Conservation (phyloP, 192 early-diverging fungal species). For the Kappamyces sp. region DNA sequence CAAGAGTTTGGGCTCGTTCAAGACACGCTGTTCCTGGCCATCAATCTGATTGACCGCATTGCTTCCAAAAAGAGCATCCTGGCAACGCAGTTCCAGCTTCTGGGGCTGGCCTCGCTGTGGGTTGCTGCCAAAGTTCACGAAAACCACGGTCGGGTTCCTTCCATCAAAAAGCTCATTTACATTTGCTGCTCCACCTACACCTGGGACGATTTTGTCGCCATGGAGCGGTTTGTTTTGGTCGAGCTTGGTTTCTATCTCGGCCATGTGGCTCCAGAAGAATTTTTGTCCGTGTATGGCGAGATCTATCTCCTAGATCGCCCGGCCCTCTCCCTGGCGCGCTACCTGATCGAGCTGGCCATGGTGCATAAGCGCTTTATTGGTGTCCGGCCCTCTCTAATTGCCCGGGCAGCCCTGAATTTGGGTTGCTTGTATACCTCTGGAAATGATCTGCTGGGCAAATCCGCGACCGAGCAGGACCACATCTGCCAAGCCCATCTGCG, state of each 20-base stretch:
- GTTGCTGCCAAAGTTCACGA: slow-evolving; percentile 57
- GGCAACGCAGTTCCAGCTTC: slow-evolving; percentile 38
- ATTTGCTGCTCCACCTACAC: slow-evolving; percentile 35
- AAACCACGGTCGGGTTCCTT: slow-evolving; percentile 54
- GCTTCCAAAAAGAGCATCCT: slow-evolving; percentile 29
- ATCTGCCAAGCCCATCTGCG: not conserved
- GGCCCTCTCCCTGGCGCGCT: slow-evolving; percentile 38
- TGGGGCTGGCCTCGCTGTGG: slow-evolving; percentile 55
- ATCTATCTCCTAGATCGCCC: slow-evolving; percentile 16
- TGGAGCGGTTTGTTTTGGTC: slow-evolving; percentile 43
- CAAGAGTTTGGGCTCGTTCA: slow-evolving; percentile 43
- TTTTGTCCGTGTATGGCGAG: slow-evolving; percentile 16
- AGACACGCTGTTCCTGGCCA: slow-evolving; percentile 51
- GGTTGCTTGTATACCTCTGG: slow-evolving; percentile 24
- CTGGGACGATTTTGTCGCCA: slow-evolving; percentile 36
- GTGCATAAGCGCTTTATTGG: slow-evolving; percentile 40
- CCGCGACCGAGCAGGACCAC: not conserved
- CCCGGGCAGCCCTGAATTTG: slow-evolving; percentile 31
- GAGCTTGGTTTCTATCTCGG: slow-evolving; percentile 32
- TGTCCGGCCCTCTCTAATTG: slow-evolving; percentile 34
- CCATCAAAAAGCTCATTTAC: slow-evolving; percentile 37
- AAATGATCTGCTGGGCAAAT: slow-evolving; percentile 13
- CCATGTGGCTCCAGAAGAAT: slow-evolving; percentile 3
- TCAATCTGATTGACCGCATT: slow-evolving; percentile 52
- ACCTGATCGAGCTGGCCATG: slow-evolving; percentile 44